phyloP scores from a whole-genome alignment of 2,329 filamentous ascomycete species.

The Ceratocystis variospora region DNA sequence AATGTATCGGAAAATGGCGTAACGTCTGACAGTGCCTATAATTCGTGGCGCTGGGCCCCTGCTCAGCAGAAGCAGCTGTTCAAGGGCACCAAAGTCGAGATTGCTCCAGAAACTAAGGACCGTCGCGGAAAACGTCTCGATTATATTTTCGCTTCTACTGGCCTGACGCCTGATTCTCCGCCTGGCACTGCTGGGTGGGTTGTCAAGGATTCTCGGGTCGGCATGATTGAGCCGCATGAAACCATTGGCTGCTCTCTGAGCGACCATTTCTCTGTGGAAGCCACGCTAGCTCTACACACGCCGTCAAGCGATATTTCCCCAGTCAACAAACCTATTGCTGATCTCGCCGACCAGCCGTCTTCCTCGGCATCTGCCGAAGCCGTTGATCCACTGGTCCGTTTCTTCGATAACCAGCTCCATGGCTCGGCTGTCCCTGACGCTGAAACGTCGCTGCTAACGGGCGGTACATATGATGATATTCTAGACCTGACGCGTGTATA shows the following conservation, averaged over 20 bases:
- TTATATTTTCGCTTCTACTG: constrained; percentile 73
- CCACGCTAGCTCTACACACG: constrained; percentile 48
- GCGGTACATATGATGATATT: constrained; percentile 46
- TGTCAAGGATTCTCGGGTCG: constrained; percentile 56
- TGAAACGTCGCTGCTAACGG: constrained; percentile 21
- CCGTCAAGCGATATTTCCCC: constrained; percentile 21
- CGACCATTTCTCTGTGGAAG: constrained; percentile 86
- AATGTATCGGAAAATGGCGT: constrained; percentile 72
- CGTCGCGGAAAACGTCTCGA: constrained; percentile 74
- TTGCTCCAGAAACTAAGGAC: constrained; percentile 55
- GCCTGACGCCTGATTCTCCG: constrained; percentile 23
- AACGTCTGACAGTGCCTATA: constrained; percentile 73
- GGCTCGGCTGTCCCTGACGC: constrained; percentile 21
- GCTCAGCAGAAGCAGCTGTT: constrained; percentile 52
- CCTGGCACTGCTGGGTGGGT: constrained; percentile 43
- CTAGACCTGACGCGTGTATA: constrained; percentile 58
- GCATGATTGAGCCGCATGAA: constrained; percentile 71
- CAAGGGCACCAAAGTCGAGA: constrained; percentile 34
- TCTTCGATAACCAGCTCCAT: constrained; percentile 27
- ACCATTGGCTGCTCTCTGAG: constrained; percentile 73
- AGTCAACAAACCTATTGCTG: constrained; percentile 17
- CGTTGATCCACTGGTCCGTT: constrained; percentile 20
- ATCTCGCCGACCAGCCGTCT: constrained; percentile 18
- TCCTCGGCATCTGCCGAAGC: constrained; percentile 21
- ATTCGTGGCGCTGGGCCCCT: constrained; percentile 87